Evolutionary conservation across 2,329 filamentous ascomycete genomes (phyloP), one percentile per base, ranked within the genome.

Genomic region (Mycosphaerella sp.): DNA sequence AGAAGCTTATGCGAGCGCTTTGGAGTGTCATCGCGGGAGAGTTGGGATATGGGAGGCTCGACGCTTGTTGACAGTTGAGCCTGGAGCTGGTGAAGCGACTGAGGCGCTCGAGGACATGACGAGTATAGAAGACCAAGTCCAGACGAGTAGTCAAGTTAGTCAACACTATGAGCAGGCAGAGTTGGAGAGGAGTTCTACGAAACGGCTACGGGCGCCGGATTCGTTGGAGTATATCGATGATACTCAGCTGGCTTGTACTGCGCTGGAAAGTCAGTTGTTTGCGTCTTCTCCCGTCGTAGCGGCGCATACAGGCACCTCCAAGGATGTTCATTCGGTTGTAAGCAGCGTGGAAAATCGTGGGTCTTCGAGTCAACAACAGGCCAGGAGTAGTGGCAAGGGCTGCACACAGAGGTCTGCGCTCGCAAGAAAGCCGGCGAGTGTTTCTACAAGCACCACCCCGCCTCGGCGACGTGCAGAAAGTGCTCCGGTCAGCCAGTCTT

Each of bases 181-280:
- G 8, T n/a, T 23, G 11, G 41, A 45, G 2, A 26, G 29, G 14
- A 8, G 9, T 3, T 23, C 29, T 21, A 39, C 14, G 9, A 29
- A 48, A 23, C 45, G 39, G 23, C 21, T 4, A 2, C n/a, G 5
- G n/a, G 26, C n/a, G 32, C 54, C 54, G 36, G 53, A 61, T n/a
- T 43, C 54, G 6, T 55, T 49, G 10, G 57, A 57, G 11, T 65
- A 56, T 46, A 62, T 76, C 26, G 72, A 75, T 31, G 70, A 76
- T 51, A 74, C 75, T 5, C 74, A 77, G 57, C 53, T 72, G 23
- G 74, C 72, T 12, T 66, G 66, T 40, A 62, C 66, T 34, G 71
- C 66, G 2, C 49, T 76, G 8, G 69, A 76, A 55, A 76, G 72
- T 45, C 73, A 76, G 44, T 48, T 76, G 1, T 56, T 63, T 21